A percentile compares a stretch with the other conserved stretches of the same genome.
Conservation (phyloP, 1,139 yeast species). For the Pichia sp. region DNA sequence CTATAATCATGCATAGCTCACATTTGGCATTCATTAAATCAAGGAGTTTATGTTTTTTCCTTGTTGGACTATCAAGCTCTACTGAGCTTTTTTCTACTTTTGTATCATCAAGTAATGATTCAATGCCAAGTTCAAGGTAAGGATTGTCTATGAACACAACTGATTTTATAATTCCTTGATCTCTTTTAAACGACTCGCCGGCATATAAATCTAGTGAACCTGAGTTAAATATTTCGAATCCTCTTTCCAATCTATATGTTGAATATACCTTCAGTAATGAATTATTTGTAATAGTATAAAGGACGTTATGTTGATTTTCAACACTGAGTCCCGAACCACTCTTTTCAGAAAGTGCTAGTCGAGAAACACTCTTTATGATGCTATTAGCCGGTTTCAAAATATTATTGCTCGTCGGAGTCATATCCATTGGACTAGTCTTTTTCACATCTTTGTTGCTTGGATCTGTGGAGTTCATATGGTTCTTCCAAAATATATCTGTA, state of each 20-base stretch:
- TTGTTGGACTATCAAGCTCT: conserved; percentile 20
- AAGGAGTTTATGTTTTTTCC: conserved; percentile 21
- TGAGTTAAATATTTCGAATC: conserved; percentile 57
- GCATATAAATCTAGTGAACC: conserved; percentile 46
- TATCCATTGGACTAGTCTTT: neutral
- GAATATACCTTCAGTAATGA: conserved; percentile 66
- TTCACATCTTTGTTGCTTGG: neutral
- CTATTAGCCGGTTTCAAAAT: conserved; percentile 29
- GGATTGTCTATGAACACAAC: conserved; percentile 57
- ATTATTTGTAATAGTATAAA: conserved; percentile 61
- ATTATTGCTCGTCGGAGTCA: conserved; percentile 15
- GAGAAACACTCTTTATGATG: conserved; percentile 23
- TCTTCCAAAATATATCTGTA: conserved; percentile 53
- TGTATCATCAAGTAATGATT: conserved; percentile 28
- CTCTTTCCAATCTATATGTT: conserved; percentile 57
- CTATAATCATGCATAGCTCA: conserved; percentile 58
- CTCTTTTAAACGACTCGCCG: conserved; percentile 22
- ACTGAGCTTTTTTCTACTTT: conserved; percentile 12
- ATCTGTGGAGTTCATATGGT: conserved; percentile 5
- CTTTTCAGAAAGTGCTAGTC: conserved; percentile 18
- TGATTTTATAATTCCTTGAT: conserved; percentile 32
- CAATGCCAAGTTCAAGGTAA: conserved; percentile 41
- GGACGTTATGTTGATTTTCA: conserved; percentile 36
- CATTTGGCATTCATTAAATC: conserved; percentile 34
- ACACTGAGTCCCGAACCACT: conserved; percentile 15